Evolutionary conservation across 2,329 filamentous ascomycete genomes (phyloP), one percentile per base, ranked within the genome.

Genomic region (Raffaelea deltoideospora): DNA sequence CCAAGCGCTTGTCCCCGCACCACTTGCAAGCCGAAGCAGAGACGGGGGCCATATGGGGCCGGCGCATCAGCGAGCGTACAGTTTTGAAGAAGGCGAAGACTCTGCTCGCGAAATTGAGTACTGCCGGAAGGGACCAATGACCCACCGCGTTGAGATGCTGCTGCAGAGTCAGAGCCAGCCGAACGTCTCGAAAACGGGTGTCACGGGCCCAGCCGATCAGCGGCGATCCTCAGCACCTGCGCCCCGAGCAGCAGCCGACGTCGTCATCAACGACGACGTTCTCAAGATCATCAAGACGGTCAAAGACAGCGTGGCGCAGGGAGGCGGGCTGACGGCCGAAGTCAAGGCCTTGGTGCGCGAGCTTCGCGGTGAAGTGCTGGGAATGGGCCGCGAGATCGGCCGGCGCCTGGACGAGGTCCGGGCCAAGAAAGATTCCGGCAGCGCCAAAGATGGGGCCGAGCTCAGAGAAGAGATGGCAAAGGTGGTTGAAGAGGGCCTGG

Each of bases 321-420:
- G 83, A 29, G 88, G 88, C 40, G 85, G 87, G 5, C 69, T 95
- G 35, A 94, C 86, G 2, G 85, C 85, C 38, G 85, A 93, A 53
- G 84, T 94, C 44, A 96, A 96, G 57, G 78, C 84, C 4, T 67
- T 94, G 9, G 82, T 95, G 9, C 78, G 86, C 19, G 87, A 95
- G 50, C 67, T 96, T 26, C 78, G 88, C 18, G 87, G 86, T 3
- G 88, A 96, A 53, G 86, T 96, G 9, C 67, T 95, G 5, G 87
- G 86, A 3, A 95, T 95, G 87, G 88, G 88, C 4, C 72, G 88
- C 39, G 86, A 95, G 46, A 74, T 96, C 33, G 86, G 81, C 29
- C 79, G 84, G 39, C 80, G 86, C 46, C 68, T 96, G n/a, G 83
- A 90, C 43, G 75, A 85, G 43, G 68, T 75, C 10, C 64, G 60